Base-by-base conservation (phyloP, 371 early-diverging fungal species). In the Mortierella sp. region DNA sequence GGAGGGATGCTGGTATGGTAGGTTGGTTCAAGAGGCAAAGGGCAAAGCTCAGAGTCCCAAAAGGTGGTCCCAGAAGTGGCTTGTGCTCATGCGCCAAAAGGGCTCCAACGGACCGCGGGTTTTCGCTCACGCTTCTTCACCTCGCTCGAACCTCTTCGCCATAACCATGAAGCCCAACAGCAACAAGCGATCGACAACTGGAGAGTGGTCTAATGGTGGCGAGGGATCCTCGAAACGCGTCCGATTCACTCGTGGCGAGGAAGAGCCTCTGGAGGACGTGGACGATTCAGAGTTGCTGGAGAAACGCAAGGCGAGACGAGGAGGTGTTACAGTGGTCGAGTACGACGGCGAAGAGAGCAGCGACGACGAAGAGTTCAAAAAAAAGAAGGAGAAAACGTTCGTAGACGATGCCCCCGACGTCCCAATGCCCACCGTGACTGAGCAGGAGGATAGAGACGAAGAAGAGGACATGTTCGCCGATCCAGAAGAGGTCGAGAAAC, bases 391-490 rank as follows among this genome's bases (percentile, higher is more conserved):
- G 31, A 76, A 82, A n/a, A 16, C 34, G 10, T 34, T 38, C 27
- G 24, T 69, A 13, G 65, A 69, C 2, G 82, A 80, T 9, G 83
- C 19, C 27, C 51, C 51, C 3, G 51, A 27, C 6, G 51, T 18
- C 12, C 24, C 34, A 34, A 10, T 34, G 34, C 34, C 24, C n/a
- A 4, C 49, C 24, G 23, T 6, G 24, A 24, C 49, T 24, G 43
- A 61, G 65, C 87, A 87, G 18, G 66, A 82, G 21, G 76, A 68
- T 2, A 34, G n/a, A 10, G 84, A 81, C 8, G 82, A 83, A 6
- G 73, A 74, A 16, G 85, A 84, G 14, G 82, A 72, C 16, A 82
- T 82, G 62, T 83, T 84, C 49, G 88, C 81, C 2, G 67, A 73
- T 61, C 81, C 81, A 52, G 56, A 82, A 57, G 58, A 82, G 45